phyloP scores from a whole-genome alignment of 1,284 basidiomycete genomes.

The Heterobasidion parviporum region DNA sequence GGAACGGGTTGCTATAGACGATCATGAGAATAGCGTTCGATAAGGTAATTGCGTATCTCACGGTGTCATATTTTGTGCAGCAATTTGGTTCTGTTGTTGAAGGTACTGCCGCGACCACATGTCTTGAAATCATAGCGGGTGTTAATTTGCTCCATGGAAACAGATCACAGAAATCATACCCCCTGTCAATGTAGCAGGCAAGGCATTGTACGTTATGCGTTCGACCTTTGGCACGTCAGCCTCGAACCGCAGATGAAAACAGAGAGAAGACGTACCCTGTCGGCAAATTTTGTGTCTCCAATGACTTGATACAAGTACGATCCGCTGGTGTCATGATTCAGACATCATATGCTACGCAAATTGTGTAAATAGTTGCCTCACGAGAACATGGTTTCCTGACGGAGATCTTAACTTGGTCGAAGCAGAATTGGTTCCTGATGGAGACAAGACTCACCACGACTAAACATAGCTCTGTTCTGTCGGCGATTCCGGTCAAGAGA shows the following conservation, averaged over 20 bases:
- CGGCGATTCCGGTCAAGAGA: background rate
- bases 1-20: constrained; percentile 40
- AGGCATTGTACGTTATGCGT: constrained; percentile 49
- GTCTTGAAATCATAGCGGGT: constrained; percentile 21
- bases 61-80: constrained; percentile 49
- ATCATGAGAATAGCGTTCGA: background rate
- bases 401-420: background rate
- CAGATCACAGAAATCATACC: constrained; percentile 17
- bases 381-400: constrained; percentile 56
- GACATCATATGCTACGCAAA: background rate
- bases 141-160: background rate
- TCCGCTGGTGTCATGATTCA: constrained; percentile 23
- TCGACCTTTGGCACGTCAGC: constrained; percentile 32
- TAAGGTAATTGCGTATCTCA: constrained; percentile 20
- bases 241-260: constrained; percentile 1
- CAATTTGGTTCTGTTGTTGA: constrained; percentile 54
- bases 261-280: constrained; percentile 27
- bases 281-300: constrained; percentile 47
- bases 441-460: constrained; percentile 35
- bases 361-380: constrained; percentile 17
- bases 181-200: constrained; percentile 47
- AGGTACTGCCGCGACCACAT: constrained; percentile 57
- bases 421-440: no score
- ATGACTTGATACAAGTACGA: constrained; percentile 51
- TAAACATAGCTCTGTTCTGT: constrained; percentile 45